Conservation (phyloP, 2,329 filamentous ascomycete genomes). For the Davidsoniella virescens region DNA sequence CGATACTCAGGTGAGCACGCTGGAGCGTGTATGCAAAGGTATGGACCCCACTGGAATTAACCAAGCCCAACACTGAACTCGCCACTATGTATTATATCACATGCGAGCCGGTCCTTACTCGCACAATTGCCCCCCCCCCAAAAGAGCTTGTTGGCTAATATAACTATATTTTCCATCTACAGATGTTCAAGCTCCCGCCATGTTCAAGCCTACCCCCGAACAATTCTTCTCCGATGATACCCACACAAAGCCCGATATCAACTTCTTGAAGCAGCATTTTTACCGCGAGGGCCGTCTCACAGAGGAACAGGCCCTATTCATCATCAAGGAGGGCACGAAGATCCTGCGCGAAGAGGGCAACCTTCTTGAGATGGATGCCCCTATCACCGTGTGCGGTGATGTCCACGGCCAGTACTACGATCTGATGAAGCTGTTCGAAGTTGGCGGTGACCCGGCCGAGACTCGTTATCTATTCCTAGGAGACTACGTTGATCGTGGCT, state of each 20-base stretch:
- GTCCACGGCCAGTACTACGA: slow-evolving; percentile 99
- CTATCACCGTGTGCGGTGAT: slow-evolving; percentile 95
- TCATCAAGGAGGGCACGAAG: slow-evolving; percentile 75
- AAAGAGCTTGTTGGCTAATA: slow-evolving; percentile 5
- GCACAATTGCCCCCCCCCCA: background rate
- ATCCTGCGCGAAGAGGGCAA: slow-evolving; percentile 83
- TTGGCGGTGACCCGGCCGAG: slow-evolving; percentile 89
- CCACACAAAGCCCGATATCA: slow-evolving; percentile 74
- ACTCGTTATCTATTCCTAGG: slow-evolving; percentile 94
- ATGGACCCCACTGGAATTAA: slow-evolving; percentile 17
- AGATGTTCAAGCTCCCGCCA: slow-evolving; percentile 97
- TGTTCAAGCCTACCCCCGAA: slow-evolving; percentile 79
- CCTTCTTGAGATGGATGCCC: slow-evolving; percentile 95
- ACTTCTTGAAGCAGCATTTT: slow-evolving; percentile 95
- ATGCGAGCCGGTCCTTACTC: no score
- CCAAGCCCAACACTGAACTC: background rate
- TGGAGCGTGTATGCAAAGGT: slow-evolving; percentile 98
- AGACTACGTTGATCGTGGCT: slow-evolving; percentile 94
- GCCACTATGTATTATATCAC: background rate
- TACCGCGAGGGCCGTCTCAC: slow-evolving; percentile 94
- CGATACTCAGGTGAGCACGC: slow-evolving; percentile 82
- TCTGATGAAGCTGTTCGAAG: slow-evolving; percentile 98
- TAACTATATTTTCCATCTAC: slow-evolving; percentile 17
- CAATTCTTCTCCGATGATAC: slow-evolving; percentile 86
- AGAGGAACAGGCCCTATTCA: slow-evolving; percentile 94